Base-by-base conservation (phyloP, 176 grass and related monocot species). In the Oryza longistaminata region DNA sequence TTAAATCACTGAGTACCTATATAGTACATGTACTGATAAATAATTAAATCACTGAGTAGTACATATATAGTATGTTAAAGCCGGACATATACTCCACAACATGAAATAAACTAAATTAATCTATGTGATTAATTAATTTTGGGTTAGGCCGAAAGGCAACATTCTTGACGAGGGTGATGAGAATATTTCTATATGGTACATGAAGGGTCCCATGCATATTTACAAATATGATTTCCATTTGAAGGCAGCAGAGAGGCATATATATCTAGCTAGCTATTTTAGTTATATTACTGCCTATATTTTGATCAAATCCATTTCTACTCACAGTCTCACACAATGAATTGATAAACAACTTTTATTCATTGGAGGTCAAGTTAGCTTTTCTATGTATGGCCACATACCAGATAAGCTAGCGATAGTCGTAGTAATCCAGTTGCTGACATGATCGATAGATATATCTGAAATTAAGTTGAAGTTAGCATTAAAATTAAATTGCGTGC, bases 301-400 rank as follows among this genome's bases (percentile, higher is more conserved):
- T 74, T 87, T 60, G 64, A 87, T 45, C 64, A 87, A 55, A 43
- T 74, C 26, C 8, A 78, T 45, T 64, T 58, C 53, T 19, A 34
- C 52, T 45, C 49, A 29, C 29, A 31, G 29, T 31, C 29, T 31
- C 29, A 39, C 14, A 24, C 4, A 62, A 52, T 52, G 9, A 62
- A 62, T 9, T 62, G 58, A 62, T 21, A 33, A 3, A 40, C 13
- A 68, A 16, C n/a, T 68, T 85, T 74, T 19, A 37, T 37, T 26
- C 29, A 34, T 14, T 60, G 55, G 21, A n/a, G 7, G 7, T 17
- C 48, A 37, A 72, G 64, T 64, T 61, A 75, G 9, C 69, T 74
- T 87, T 87, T 58, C 69, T 67, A 74, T 29, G 67, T 46, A 61
- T 68, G 71, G 71, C 69, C 31, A 44, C 31, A 69, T 42, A 44